phyloP scores from a whole-genome alignment of 331 rosid genomes.

The Pyrus hybrid region DNA sequence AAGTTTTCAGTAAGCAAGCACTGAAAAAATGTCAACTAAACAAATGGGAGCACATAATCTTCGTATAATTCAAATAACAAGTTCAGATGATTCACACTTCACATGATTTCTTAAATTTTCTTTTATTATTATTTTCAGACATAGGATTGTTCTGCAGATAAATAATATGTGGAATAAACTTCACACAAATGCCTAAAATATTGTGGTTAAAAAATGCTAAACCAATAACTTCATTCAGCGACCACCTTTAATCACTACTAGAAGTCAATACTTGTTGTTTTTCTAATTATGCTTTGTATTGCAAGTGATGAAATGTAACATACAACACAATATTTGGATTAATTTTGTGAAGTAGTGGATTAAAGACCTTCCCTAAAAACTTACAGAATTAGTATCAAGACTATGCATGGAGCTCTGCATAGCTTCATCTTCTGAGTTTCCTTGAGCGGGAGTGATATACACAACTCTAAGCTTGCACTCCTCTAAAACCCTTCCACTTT shows the following conservation, averaged over 20 bases:
- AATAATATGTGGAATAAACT: neutral
- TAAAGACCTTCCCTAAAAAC: slow-evolving; percentile 14
- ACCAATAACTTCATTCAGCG: neutral
- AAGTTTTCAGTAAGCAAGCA: neutral
- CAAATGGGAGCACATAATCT: neutral
- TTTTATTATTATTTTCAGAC: neutral
- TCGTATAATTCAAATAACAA: neutral
- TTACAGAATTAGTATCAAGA: slow-evolving; percentile 51
- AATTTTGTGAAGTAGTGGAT: neutral
- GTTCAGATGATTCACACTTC: neutral
- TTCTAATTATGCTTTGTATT: neutral
- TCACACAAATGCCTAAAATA: neutral
- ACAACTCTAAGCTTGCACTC: slow-evolving; percentile 86
- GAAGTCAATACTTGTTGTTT: neutral
- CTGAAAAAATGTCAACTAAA: neutral
- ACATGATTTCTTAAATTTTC: neutral
- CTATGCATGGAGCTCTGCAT: slow-evolving; percentile 32
- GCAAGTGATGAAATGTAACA: neutral
- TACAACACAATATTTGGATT: neutral
- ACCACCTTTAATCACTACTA: neutral
- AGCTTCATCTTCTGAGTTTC: slow-evolving; percentile 58
- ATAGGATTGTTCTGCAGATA: neutral
- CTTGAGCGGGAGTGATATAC: slow-evolving; percentile 41
- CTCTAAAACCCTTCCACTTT: slow-evolving; percentile 61
- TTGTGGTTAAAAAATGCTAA: neutral